phyloP scores from a whole-genome alignment of 768 basidiomycete genomes.

The Lactifluus hygrophoroides region DNA sequence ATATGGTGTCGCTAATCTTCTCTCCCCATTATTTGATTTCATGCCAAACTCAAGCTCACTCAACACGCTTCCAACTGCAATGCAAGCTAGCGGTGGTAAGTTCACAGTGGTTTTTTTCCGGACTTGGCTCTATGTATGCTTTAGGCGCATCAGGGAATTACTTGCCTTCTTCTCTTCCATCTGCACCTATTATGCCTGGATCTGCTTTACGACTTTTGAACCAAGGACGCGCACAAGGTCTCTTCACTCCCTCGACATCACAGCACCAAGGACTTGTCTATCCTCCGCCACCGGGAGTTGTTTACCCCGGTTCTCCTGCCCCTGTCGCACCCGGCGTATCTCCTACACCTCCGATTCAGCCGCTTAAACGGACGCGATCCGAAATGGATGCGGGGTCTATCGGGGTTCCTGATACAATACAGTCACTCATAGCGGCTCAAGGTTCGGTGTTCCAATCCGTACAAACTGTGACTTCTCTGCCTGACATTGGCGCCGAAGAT shows the following conservation, averaged over 20 bases:
- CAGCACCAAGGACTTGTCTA: constrained; percentile 37
- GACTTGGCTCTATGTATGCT: background rate
- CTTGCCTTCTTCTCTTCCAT: constrained; percentile 41
- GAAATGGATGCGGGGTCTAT: constrained; percentile 51
- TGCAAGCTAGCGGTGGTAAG: constrained; percentile 20
- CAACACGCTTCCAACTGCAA: constrained; percentile 46
- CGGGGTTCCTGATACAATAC: constrained; percentile 10
- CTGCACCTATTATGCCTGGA: constrained; percentile 82
- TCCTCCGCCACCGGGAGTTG: constrained; percentile 43
- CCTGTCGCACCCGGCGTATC: constrained; percentile 22
- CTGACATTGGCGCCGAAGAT: constrained; percentile 41
- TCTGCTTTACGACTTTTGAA: constrained; percentile 77
- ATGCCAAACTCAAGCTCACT: constrained; percentile 68
- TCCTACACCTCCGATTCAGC: constrained; percentile 30
- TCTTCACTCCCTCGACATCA: constrained; percentile 81
- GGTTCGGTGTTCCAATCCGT: constrained; percentile 12
- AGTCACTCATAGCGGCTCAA: constrained; percentile 21
- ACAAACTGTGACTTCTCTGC: constrained; percentile 28
- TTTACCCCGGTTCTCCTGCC: constrained; percentile 47
- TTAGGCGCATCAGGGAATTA: constrained; percentile 18
- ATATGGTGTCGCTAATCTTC: constrained; percentile 82
- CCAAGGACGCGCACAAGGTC: constrained; percentile 78
- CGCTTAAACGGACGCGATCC: constrained; percentile 55
- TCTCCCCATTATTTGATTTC: constrained; percentile 90
- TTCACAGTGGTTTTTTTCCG: background rate